Conservation (phyloP, 2,329 filamentous ascomycete species). For the Diaporthe sp. region DNA sequence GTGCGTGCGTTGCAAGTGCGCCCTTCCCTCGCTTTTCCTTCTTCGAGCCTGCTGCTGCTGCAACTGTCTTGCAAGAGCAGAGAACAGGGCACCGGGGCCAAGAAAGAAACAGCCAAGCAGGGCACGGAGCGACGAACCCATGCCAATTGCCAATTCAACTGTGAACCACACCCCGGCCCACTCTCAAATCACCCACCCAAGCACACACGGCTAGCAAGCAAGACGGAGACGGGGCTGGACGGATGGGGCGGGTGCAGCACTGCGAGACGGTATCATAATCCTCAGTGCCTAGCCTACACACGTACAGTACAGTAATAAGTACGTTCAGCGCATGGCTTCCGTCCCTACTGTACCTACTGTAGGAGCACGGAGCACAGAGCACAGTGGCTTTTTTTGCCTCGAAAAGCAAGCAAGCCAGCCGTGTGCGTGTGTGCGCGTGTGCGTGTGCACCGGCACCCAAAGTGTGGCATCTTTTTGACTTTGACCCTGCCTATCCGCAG, state of each 20-base stretch:
- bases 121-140: slow-evolving; percentile 16
- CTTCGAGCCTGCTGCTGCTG: not conserved
- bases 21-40: not conserved
- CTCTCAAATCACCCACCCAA: slow-evolving; percentile 26
- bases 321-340: not conserved
- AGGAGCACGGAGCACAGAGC: slow-evolving; percentile 23
- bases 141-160: slow-evolving; percentile 32
- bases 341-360: not conserved
- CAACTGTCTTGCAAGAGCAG: slow-evolving; percentile 25
- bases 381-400: slow-evolving; percentile 19
- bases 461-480: slow-evolving; percentile 33
- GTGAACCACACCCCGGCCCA: slow-evolving; percentile 34
- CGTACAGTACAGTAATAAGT: slow-evolving; percentile 11
- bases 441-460: slow-evolving; percentile 27
- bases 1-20: not conserved
- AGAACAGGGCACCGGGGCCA: slow-evolving; percentile 38
- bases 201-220: slow-evolving; percentile 14
- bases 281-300: not conserved
- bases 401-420: slow-evolving; percentile 31
- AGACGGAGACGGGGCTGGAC: slow-evolving; percentile 29
- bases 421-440: slow-evolving; percentile 9
- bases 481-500: slow-evolving; percentile 6
- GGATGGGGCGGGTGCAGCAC: slow-evolving; percentile 30
- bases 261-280: slow-evolving; percentile 29
- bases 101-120: slow-evolving; percentile 38